A percentile compares a stretch with the other conserved stretches of the same genome.
phyloP scores from a whole-genome alignment of 192 early-diverging fungal genomes.

The Thamnidium elegans region DNA sequence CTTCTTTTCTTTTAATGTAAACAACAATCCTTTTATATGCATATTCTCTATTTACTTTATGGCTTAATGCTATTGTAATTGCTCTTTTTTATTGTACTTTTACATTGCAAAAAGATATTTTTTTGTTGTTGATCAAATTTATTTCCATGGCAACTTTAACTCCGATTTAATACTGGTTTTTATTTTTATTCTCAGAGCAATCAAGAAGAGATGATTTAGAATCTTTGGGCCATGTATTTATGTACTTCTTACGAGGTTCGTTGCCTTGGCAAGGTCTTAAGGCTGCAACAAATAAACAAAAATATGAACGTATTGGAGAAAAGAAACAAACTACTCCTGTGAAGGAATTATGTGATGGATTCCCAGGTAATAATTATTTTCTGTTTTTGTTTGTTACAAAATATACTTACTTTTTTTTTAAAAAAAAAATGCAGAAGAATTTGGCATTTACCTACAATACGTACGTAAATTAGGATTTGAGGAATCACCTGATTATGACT shows the following conservation, averaged over 20 bases:
- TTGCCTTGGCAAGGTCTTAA: slow-evolving; percentile 98
- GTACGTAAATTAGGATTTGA: slow-evolving; percentile 93
- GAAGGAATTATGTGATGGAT: slow-evolving; percentile 86
- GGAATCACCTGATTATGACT: slow-evolving; percentile 97
- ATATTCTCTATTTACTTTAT: not conserved
- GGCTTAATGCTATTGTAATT: not conserved
- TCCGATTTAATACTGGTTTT: not conserved
- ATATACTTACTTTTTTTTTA: slow-evolving; percentile 8
- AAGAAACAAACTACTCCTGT: slow-evolving; percentile 91
- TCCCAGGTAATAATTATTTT: slow-evolving; percentile 55
- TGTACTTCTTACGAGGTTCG: slow-evolving; percentile 94
- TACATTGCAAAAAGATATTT: too few relatives aligned
- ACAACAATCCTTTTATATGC: not conserved
- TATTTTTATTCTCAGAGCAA: slow-evolving; percentile 67
- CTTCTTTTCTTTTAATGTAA: not conserved
- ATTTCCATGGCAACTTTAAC: too few relatives aligned
- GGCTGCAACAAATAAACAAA: slow-evolving; percentile 97
- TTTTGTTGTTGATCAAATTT: not conserved
- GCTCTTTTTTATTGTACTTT: too few relatives aligned
- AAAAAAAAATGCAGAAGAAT: slow-evolving; percentile 62
- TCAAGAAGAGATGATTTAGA: slow-evolving; percentile 96
- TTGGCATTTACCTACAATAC: slow-evolving; percentile 85
- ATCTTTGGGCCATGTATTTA: slow-evolving; percentile 96
- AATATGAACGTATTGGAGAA: slow-evolving; percentile 99
- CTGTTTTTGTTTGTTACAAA: not conserved